Evolutionary conservation across 2,329 filamentous ascomycete species (phyloP).

Genomic region (Fusarium palustre): DNA sequence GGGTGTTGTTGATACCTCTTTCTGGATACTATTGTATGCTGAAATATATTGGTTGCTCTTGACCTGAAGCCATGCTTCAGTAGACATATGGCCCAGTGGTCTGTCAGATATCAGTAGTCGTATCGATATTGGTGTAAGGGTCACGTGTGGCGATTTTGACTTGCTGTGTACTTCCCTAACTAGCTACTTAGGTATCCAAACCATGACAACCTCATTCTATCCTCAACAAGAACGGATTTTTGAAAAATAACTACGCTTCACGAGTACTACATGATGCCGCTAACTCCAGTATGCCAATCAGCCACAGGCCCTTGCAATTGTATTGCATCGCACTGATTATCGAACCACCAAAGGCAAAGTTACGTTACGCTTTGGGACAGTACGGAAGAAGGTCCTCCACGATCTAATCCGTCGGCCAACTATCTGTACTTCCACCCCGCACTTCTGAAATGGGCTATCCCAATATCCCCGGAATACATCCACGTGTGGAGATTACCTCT

Average conservation of each 20-base stretch:
- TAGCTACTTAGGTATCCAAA: no score
- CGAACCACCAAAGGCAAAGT: slow-evolving; percentile 26
- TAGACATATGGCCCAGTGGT: background rate
- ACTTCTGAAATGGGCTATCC: slow-evolving; percentile 26
- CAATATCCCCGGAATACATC: slow-evolving; percentile 20
- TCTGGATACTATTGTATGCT: slow-evolving; percentile 2
- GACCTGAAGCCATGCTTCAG: slow-evolving; percentile 1
- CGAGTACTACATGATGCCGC: slow-evolving; percentile 11
- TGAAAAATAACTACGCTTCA: background rate
- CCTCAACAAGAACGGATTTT: background rate
- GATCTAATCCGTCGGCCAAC: slow-evolving; percentile 32
- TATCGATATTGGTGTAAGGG: background rate
- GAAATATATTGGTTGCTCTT: slow-evolving; percentile 9
- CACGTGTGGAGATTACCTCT: slow-evolving; percentile 29
- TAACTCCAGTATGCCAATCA: slow-evolving; percentile 20
- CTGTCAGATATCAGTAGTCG: background rate
- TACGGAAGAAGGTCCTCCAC: slow-evolving; percentile 43
- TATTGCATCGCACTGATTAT: slow-evolving; percentile 22
- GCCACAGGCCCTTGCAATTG: slow-evolving; percentile 12
- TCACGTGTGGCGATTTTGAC: slow-evolving; percentile 30
- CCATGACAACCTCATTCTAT: slow-evolving; percentile 15
- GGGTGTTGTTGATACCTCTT: slow-evolving; percentile 16
- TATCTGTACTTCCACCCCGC: slow-evolving; percentile 28
- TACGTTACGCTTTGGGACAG: slow-evolving; percentile 40
- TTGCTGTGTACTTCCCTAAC: background rate